Conservation (phyloP, 305 asterid genomes). For the Fraxinus xanthoxyloides region DNA sequence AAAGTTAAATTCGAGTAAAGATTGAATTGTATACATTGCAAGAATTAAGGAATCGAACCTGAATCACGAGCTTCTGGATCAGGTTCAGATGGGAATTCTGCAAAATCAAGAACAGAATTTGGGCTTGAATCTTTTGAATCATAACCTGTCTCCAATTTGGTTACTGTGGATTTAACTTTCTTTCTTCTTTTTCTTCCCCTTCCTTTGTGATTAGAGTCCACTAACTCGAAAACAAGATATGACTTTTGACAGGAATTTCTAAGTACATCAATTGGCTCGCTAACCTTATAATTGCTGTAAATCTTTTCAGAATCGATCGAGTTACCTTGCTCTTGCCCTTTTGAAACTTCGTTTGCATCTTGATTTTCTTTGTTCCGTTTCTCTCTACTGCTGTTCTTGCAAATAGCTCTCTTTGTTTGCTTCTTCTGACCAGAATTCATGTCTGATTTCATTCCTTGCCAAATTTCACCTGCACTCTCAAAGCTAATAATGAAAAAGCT, state of each 20-base stretch:
- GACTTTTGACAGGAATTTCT: constrained; percentile 18
- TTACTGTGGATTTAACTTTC: constrained; percentile 19
- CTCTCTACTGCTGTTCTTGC: constrained; percentile 12
- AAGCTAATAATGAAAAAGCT: constrained; percentile 66
- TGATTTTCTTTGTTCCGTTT: constrained; percentile 33
- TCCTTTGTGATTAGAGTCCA: not conserved
- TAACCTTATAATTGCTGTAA: not conserved
- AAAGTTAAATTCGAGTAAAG: not conserved
- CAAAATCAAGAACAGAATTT: constrained; percentile 57
- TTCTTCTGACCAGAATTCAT: constrained; percentile 8
- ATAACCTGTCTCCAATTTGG: constrained; percentile 30
- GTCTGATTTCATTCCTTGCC: constrained; percentile 28
- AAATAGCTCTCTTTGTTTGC: constrained; percentile 5
- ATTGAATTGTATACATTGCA: not conserved
- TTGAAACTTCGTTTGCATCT: not conserved
- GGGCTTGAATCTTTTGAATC: constrained; percentile 69
- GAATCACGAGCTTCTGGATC: constrained; percentile 35
- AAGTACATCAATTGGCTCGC: constrained; percentile 6
- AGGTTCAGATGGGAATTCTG: constrained; percentile 35
- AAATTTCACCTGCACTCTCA: constrained; percentile 31
- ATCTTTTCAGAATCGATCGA: not conserved
- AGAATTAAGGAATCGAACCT: constrained; percentile 35
- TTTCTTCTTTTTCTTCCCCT: constrained; percentile 18
- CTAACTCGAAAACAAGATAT: not conserved
- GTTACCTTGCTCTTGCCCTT: not conserved